phyloP scores from a whole-genome alignment of 352 stramenopile genomes.

The Achlya hypogyna region DNA sequence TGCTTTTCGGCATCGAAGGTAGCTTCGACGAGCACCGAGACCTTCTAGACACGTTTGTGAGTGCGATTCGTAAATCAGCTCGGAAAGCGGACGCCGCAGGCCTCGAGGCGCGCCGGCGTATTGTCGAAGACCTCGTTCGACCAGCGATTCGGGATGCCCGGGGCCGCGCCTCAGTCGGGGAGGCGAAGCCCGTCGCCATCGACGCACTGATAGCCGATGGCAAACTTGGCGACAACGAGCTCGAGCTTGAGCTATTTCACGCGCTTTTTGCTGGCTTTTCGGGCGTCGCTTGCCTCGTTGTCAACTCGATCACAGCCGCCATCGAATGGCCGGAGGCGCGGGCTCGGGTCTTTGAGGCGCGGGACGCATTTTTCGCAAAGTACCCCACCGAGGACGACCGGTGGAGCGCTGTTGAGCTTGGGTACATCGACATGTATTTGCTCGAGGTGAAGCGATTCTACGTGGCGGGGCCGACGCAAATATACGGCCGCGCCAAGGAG shows the following conservation, averaged over 20 bases:
- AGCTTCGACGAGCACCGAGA: neutral
- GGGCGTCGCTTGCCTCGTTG: neutral
- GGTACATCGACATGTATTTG: no score
- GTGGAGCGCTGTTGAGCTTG: neutral
- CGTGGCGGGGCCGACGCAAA: constrained; percentile 7
- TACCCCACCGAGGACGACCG: neutral
- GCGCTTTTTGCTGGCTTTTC: constrained; percentile 8
- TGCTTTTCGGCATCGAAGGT: constrained; percentile 7
- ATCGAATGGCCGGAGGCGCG: neutral
- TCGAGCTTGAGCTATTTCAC: constrained; percentile 4
- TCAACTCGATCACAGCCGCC: constrained; percentile 7
- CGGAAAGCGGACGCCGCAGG: neutral
- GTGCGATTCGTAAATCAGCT: neutral
- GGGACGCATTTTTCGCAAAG: neutral
- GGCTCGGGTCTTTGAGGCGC: neutral
- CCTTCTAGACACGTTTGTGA: neutral
- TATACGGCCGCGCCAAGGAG: neutral
- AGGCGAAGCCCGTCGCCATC: neutral
- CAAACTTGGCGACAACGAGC: neutral
- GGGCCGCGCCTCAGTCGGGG: neutral
- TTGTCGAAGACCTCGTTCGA: neutral
- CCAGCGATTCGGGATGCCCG: neutral
- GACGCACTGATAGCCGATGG: neutral
- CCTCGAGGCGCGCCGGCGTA: neutral
- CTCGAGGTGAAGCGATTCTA: no score